Base-by-base conservation (phyloP, 495 filamentous ascomycete species). In the Penicillium canescens region DNA sequence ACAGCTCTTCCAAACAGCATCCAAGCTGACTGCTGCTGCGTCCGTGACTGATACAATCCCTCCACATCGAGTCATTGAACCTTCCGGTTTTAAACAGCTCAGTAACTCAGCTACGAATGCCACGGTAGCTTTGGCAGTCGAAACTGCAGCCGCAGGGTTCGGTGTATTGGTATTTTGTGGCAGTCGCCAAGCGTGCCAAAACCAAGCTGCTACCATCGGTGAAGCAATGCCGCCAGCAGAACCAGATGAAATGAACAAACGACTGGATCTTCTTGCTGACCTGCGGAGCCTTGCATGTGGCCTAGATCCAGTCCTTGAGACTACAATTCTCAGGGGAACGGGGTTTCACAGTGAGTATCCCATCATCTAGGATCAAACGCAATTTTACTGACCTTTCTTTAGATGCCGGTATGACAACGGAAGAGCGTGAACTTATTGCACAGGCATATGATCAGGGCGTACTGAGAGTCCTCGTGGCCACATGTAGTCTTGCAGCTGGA, bases 401-500 rank as follows among this genome's bases (percentile, higher is more conserved):
- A 82, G 80, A 91, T 73, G 87, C 87, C 31, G 89, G 90, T 8
- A 76, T 94, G 66, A 92, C 89, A 4, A 85, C 78, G 0, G 90
- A 94, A 70, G 90, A 94, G 67, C 81, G 89, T 28, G 89, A 92
- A 45, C 67, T 91, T 16, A 79, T 92, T 43, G 85, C 86, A 4
- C 78, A 78, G 34, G 86, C 88, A 10, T 94, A 92, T 57, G 87
- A 92, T 60, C 69, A 74, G 28, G 88, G 90, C 1, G 69, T 79
- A 3, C 56, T 94, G 26, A 89, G 83, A 57, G 82, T 91, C 1
- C 84, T 91, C 34, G 86, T 90, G 13, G 90, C 90, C 16, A 94
- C 90, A 12, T 91, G 88, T 53, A 91, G 87, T 55, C 82, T 94
- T 51, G 89, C 90, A n/a, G 89, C 90, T 36, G 90, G 90, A 11